A percentile compares a stretch with the other conserved stretches of the same genome.
Conservation (phyloP, 129 eudicot genomes). For the Oenanthe sinensis region DNA sequence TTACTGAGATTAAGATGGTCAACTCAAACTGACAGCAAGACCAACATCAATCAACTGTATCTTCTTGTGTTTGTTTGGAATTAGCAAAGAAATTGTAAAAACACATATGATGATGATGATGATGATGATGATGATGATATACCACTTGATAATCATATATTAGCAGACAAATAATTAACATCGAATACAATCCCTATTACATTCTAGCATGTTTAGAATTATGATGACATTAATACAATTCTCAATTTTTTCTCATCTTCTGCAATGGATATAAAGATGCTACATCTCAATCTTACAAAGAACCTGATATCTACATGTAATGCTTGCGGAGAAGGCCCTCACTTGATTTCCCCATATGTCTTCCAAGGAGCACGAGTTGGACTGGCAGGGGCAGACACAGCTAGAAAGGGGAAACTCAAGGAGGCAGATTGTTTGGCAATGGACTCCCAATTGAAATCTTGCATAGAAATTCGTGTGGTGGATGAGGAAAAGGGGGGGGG, state of each 20-base stretch:
- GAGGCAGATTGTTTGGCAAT: constrained; percentile 61
- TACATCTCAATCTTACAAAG: constrained; percentile 5
- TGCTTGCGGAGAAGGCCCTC: neutral
- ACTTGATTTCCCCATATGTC: too few species aligned
- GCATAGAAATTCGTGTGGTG: constrained; percentile 46
- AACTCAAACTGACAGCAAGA: too few species aligned
- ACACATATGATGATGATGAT: neutral
- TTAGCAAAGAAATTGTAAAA: neutral
- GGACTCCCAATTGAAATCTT: constrained; percentile 51
- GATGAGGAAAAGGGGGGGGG: constrained; percentile 85
- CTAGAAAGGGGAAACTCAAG: constrained; percentile 53
- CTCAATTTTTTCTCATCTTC: neutral
- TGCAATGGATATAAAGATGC: constrained; percentile 8
- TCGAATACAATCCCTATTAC: neutral
- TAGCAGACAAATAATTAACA: neutral
- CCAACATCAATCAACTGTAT: too few species aligned
- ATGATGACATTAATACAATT: neutral
- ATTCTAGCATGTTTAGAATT: neutral
- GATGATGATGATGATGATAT: neutral
- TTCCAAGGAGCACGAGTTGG: constrained; percentile 64
- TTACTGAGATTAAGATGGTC: neutral
- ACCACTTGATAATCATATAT: neutral
- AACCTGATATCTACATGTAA: constrained; percentile 13
- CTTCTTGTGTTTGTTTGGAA: too few species aligned
- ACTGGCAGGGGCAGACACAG: constrained; percentile 83